phyloP scores from a whole-genome alignment of 129 eudicot species.

The Logfia minima region DNA sequence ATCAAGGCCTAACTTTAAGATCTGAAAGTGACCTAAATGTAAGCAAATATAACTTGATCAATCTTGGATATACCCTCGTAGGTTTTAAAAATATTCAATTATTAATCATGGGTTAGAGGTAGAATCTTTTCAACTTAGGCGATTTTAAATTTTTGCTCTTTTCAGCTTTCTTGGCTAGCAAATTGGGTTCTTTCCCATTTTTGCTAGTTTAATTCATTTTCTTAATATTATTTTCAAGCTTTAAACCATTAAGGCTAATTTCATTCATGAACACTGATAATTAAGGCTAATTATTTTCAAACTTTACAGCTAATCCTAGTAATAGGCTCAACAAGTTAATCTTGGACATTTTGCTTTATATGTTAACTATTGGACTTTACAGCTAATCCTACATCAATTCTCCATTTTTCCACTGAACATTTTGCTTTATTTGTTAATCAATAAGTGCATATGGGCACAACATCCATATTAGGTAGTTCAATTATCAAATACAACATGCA shows the following conservation, averaged over 20 bases:
- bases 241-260: no score
- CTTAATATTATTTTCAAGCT: no score
- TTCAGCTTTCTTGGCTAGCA: neutral
- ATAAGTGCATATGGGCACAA: neutral
- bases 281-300: no score
- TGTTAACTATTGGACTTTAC: no score
- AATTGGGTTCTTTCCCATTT: neutral
- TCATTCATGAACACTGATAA: no score
- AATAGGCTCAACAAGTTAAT: no score
- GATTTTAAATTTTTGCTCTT: neutral
- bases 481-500: neutral
- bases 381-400: no score
- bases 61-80: neutral
- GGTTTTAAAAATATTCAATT: neutral
- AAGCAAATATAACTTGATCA: neutral
- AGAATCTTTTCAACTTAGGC: neutral
- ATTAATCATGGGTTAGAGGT: neutral
- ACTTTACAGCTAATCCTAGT: no score
- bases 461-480: neutral
- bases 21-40: neutral
- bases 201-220: no score
- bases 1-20: neutral
- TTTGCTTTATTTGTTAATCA: neutral
- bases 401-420: neutral
- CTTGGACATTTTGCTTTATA: no score